Evolutionary conservation across 1,284 basidiomycete species (phyloP), one percentile per base, ranked within the genome.

Genomic region (Pseudozyma sp.): DNA sequence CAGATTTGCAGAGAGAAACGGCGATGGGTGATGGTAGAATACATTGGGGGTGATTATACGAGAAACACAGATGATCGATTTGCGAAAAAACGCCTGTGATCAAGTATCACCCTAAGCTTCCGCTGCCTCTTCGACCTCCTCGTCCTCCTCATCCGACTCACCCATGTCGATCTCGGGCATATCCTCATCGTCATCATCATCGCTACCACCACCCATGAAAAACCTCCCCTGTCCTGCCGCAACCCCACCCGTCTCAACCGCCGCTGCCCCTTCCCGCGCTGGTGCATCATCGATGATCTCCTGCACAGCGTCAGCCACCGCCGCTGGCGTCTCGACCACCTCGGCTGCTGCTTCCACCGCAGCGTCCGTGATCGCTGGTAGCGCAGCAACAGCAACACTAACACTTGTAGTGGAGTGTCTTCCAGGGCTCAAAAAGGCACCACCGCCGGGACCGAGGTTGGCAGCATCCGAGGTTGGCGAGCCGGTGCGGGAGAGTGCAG

Each of bases 141-240:
- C 58, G 3, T 74, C 62, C 1, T 70, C 77, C 0, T 69, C 65
- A n/a, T 74, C 77, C 42, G 77, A 77, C 7, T 58, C 60, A 11
- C 60, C 60, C 54, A 77, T 49, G n/a, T 79, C 68, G 30, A 79
- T 74, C 40, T 54, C 55, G 0, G 77, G 77, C 71, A 79, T 68
- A 11, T 64, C 77, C 45, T 79, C 77, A 19, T 76, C 74, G 34
- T 76, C 77, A 29, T 74, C 69, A 19, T 68, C 66, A 19, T 57
- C 59, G 31, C 42, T 37, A 16, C 19, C 48, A 39, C 39, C 51
- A 42, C 45, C 45, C 53, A 4, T 39, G 16, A 31, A 45, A n/a
- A 42, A 34, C 33, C 8, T 57, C n/a, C 5, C 29, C 29, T 60
- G 50, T 37, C 24, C 8, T 40, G 34, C 35, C 24, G 24, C 24